These are phyloP conservation scores for Esteya vermicola DNA, from an alignment of 2,329 filamentous ascomycete species.

Conservation along the genomic window DNA sequence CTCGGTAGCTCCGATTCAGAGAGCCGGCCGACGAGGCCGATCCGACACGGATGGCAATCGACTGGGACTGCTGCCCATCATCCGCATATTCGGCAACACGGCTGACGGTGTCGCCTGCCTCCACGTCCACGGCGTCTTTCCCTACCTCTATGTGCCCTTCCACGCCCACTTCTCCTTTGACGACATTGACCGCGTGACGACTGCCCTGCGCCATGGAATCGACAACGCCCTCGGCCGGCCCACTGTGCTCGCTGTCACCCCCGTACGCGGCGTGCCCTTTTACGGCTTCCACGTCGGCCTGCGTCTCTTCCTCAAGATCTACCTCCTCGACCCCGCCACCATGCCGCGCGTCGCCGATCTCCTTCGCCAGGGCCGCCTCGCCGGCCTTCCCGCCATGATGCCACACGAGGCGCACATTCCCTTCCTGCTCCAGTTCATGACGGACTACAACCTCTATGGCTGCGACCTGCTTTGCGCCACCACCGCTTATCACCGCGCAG, in stretches of 20 bases:
- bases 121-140: slow-evolving; percentile 89
- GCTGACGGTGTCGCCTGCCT: slow-evolving; percentile 42
- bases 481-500: slow-evolving; percentile 59
- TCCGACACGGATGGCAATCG: slow-evolving; percentile 68
- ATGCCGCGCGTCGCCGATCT: slow-evolving; percentile 83
- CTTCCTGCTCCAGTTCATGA: slow-evolving; percentile 93
- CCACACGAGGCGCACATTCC: slow-evolving; percentile 91
- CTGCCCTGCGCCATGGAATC: slow-evolving; percentile 63
- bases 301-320: slow-evolving; percentile 83
- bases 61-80: slow-evolving; percentile 58
- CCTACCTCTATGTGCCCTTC: slow-evolving; percentile 65
- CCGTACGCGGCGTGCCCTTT: slow-evolving; percentile 89
- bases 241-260: slow-evolving; percentile 68
- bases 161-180: neutral
- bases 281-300: slow-evolving; percentile 94
- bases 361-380: slow-evolving; percentile 56
- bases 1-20: slow-evolving; percentile 31
- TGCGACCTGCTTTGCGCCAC: slow-evolving; percentile 71
- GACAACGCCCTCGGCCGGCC: slow-evolving; percentile 71
- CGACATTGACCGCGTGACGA: slow-evolving; percentile 2
- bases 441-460: slow-evolving; percentile 93
- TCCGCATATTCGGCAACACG: slow-evolving; percentile 19
- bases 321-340: slow-evolving; percentile 74
- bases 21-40: too few species aligned
- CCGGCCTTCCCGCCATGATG: slow-evolving; percentile 74